A percentile compares a stretch with the other conserved stretches of the same genome.
Conservation (phyloP, 495 filamentous ascomycete genomes). For the Cercophora sp. region DNA sequence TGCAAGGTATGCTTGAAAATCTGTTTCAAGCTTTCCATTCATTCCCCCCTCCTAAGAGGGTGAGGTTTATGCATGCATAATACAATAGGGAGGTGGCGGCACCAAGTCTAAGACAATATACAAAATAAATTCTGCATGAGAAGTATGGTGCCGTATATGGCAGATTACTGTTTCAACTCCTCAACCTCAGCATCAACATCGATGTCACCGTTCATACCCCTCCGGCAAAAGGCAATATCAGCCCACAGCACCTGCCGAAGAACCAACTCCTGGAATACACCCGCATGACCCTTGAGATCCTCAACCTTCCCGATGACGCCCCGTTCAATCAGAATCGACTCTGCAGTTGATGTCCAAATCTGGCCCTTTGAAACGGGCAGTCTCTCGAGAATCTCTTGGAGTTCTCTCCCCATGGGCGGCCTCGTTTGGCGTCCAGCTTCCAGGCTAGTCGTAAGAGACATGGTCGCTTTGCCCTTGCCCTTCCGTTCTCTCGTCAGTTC, state of each 20-base stretch:
- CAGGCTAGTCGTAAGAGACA: not conserved
- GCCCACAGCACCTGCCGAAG: not conserved
- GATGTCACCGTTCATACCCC: not conserved
- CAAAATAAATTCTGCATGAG: no score
- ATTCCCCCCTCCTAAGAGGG: no score
- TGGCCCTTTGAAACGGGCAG: not conserved
- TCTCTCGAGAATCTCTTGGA: not conserved
- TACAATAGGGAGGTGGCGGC: no score
- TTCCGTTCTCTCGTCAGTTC: not conserved
- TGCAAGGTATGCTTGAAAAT: no score
- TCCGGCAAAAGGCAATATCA: not conserved
- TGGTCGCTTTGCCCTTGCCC: not conserved
- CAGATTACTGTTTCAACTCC: not conserved
- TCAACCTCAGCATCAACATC: not conserved
- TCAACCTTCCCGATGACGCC: not conserved
- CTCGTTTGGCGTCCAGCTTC: not conserved
- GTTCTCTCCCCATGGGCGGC: not conserved
- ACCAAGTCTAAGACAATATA: no score
- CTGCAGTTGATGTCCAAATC: not conserved
- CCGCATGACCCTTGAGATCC: not conserved
- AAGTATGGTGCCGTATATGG: no score
- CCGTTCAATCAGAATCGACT: not conserved
- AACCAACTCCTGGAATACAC: not conserved
- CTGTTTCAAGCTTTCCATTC: no score
- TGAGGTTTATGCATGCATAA: no score